phyloP scores from a whole-genome alignment of 2,329 filamentous ascomycete genomes.

The Tolypocladium capitatum region DNA sequence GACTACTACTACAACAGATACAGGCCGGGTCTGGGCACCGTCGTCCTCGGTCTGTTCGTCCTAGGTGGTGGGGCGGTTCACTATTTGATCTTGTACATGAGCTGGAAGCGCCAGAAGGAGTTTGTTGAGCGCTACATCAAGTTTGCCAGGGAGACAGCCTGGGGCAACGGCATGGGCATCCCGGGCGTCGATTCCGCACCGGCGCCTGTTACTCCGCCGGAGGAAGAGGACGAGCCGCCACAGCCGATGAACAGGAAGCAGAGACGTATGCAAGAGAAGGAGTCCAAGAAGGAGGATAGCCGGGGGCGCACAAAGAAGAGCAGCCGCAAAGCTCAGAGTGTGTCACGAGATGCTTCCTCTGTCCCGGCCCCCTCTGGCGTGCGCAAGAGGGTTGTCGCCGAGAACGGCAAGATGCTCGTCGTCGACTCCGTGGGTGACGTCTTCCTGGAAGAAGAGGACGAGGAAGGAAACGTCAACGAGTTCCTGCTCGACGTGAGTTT shows the following conservation, averaged over 20 bases:
- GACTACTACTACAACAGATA: slow-evolving; percentile 97
- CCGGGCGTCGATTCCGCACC: slow-evolving; percentile 46
- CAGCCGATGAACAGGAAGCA: slow-evolving; percentile 63
- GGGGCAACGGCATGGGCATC: slow-evolving; percentile 70
- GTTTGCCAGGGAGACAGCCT: slow-evolving; percentile 76
- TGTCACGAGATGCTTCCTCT: slow-evolving; percentile 32
- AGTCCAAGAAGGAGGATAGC: slow-evolving; percentile 47
- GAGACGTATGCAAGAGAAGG: slow-evolving; percentile 4
- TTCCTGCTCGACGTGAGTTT: slow-evolving; percentile 73
- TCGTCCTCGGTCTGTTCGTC: slow-evolving; percentile 68
- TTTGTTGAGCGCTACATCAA: slow-evolving; percentile 88
- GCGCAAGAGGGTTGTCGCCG: slow-evolving; percentile 77
- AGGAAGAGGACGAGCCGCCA: slow-evolving; percentile 36
- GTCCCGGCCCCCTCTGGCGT: slow-evolving; percentile 50
- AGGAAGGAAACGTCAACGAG: slow-evolving; percentile 71
- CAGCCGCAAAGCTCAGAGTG: slow-evolving; percentile 19
- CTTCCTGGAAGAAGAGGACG: slow-evolving; percentile 83
- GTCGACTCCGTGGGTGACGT: slow-evolving; percentile 89
- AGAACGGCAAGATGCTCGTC: slow-evolving; percentile 90
- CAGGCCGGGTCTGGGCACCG: slow-evolving; percentile 77
- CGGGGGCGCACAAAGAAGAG: slow-evolving; percentile 39
- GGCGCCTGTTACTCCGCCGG: slow-evolving; percentile 28
- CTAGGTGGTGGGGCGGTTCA: slow-evolving; percentile 75
- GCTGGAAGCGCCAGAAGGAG: slow-evolving; percentile 79
- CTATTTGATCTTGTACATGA: slow-evolving; percentile 73